Evolutionary conservation across 176 grass and related monocot species (phyloP).

Genomic region (Phoenix roebelenii): DNA sequence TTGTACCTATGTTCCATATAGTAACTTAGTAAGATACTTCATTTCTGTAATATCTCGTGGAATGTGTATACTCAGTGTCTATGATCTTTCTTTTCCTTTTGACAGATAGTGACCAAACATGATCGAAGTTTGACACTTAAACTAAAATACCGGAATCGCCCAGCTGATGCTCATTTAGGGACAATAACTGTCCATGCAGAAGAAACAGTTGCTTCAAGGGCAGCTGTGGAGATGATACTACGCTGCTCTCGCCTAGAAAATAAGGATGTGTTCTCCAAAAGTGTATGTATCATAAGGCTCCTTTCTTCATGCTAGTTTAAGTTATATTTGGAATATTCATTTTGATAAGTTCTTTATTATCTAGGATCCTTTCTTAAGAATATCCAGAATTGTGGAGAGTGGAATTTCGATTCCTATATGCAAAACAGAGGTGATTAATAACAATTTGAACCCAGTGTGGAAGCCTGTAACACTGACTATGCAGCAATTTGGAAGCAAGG

Average conservation of each 20-base stretch:
- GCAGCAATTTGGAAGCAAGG: constrained; percentile 94
- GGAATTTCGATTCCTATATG: constrained; percentile 61
- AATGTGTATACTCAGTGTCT: background rate
- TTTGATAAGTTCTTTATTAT: constrained; percentile 20
- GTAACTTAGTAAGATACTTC: too few species aligned
- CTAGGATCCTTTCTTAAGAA: constrained; percentile 88
- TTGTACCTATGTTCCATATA: too few species aligned
- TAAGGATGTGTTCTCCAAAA: constrained; percentile 85
- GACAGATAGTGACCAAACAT: constrained; percentile 78
- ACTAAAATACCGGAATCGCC: constrained; percentile 25
- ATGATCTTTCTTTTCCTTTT: constrained; percentile 7
- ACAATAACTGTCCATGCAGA: constrained; percentile 67
- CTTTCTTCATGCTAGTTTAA: background rate
- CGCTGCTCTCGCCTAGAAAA: constrained; percentile 62
- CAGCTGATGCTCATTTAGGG: constrained; percentile 32
- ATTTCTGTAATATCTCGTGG: too few species aligned
- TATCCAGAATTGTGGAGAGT: constrained; percentile 71
- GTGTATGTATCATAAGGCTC: constrained; percentile 38
- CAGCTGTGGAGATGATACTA: constrained; percentile 56
- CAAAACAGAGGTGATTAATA: constrained; percentile 68
- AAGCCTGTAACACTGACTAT: constrained; percentile 60
- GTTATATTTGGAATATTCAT: background rate
- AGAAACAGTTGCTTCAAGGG: constrained; percentile 68
- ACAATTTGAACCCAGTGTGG: constrained; percentile 86
- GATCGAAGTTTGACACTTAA: constrained; percentile 52